Conservation (phyloP, 2,329 filamentous ascomycete species). For the Aspergillus ochraceus region DNA sequence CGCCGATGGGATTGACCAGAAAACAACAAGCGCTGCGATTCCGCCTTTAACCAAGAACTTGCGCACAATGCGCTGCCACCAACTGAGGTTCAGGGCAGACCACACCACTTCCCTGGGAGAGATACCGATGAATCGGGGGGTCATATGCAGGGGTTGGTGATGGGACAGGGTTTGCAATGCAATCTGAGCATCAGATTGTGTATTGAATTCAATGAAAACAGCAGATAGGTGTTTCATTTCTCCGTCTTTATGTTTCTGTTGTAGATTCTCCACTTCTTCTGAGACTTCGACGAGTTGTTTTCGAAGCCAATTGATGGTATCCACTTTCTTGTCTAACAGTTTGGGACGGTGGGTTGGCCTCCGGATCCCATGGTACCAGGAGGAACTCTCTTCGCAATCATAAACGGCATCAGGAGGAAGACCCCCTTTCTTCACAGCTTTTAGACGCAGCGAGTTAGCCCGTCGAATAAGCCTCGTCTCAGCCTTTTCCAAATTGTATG, state of each 20-base stretch:
- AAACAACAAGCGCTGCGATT: conserved; percentile 76
- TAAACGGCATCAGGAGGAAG: conserved; percentile 21
- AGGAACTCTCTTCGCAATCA: conserved; percentile 30
- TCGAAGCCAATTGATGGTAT: conserved; percentile 86
- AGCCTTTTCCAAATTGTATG: conserved; percentile 78
- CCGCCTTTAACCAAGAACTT: conserved; percentile 68
- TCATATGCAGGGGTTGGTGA: conserved; percentile 83
- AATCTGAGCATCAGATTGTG: conserved; percentile 78
- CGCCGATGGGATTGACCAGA: conserved; percentile 77
- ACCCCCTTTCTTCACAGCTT: conserved; percentile 49
- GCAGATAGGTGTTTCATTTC: conserved; percentile 67
- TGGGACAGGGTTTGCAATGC: conserved; percentile 83
- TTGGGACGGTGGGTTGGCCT: conserved; percentile 72
- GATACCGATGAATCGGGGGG: conserved; percentile 81
- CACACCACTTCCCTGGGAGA: conserved; percentile 85
- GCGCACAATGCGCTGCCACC: conserved; percentile 79
- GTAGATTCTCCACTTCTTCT: conserved; percentile 65
- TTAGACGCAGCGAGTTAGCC: conserved; percentile 69
- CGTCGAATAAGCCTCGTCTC: conserved; percentile 81
- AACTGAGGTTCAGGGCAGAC: conserved; percentile 75
- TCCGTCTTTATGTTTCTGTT: conserved; percentile 63
- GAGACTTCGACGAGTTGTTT: conserved; percentile 70
- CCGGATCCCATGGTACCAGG: conserved; percentile 44
- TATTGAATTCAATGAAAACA: conserved; percentile 86
- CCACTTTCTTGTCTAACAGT: conserved; percentile 78